Conservation (phyloP, 805 yeast genomes). For the Scheffersomyces ergatensis region DNA sequence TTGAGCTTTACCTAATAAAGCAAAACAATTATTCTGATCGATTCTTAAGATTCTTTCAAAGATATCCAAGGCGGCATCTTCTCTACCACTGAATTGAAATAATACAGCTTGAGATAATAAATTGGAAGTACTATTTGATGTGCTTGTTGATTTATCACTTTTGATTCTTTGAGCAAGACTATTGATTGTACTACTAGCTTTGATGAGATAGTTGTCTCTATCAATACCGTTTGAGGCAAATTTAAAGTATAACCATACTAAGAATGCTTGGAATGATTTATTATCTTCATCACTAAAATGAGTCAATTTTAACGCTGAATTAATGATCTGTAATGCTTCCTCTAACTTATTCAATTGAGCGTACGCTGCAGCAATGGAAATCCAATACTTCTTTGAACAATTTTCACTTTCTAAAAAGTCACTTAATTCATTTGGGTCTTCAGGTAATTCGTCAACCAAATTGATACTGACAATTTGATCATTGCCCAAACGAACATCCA, state of each 20-base stretch:
- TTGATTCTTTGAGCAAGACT: conserved; percentile 10
- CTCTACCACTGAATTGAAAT: conserved; percentile 53
- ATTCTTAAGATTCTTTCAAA: conserved; percentile 59
- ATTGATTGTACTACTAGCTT: conserved; percentile 21
- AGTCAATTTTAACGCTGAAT: conserved; percentile 51
- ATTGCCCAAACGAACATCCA: conserved; percentile 74
- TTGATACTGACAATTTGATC: conserved; percentile 81
- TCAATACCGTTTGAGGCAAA: conserved; percentile 24
- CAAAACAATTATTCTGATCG: conserved; percentile 66
- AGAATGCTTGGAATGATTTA: conserved; percentile 55
- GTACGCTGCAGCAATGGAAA: conserved; percentile 79
- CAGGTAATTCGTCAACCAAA: conserved; percentile 78
- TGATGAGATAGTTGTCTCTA: conserved; percentile 18
- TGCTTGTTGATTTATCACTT: conserved; percentile 3
- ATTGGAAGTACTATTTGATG: conserved; percentile 7
- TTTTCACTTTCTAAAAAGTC: conserved; percentile 77
- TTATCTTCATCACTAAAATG: conserved; percentile 39
- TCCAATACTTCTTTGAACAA: conserved; percentile 77
- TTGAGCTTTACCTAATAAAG: conserved; percentile 82
- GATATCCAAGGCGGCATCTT: conserved; percentile 68
- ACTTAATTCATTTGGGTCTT: conserved; percentile 82
- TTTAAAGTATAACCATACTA: conserved; percentile 71
- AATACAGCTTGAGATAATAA: conserved; percentile 69
- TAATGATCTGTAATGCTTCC: conserved; percentile 64
- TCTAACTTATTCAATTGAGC: conserved; percentile 54